Evolutionary conservation across 139 green algal genomes (phyloP).

Genomic region (Chlamydomonas sp.): DNA sequence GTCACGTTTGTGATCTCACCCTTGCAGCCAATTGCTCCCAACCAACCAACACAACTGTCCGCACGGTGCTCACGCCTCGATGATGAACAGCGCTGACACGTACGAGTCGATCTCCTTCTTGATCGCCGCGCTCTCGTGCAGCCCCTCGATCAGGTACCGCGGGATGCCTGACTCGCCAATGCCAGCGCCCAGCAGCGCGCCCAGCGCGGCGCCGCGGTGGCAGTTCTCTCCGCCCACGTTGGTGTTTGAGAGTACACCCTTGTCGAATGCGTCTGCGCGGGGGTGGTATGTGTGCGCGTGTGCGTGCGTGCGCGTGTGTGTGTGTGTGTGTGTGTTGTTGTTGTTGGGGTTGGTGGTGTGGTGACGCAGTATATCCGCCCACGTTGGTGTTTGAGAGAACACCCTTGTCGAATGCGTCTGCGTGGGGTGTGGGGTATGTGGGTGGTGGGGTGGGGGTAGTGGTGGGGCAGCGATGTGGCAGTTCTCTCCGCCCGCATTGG

Average conservation of each 20-base stretch:
- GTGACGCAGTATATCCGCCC: slow-evolving; percentile 40
- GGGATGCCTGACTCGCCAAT: slow-evolving; percentile 43
- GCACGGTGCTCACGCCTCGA: too few relatives aligned
- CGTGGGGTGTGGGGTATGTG: not conserved
- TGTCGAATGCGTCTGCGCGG: slow-evolving; percentile 43
- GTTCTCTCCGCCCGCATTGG: slow-evolving; percentile 58
- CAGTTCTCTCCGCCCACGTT: slow-evolving; percentile 62
- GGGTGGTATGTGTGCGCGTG: not conserved
- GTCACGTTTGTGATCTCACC: too few relatives aligned
- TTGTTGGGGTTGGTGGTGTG: too few relatives aligned
- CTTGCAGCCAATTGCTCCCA: too few relatives aligned
- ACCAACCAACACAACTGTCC: too few relatives aligned
- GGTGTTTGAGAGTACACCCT: slow-evolving; percentile 51
- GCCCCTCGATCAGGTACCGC: slow-evolving; percentile 26
- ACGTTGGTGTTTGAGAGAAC: slow-evolving; percentile 57
- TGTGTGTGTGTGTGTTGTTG: too few relatives aligned
- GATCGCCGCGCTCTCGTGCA: too few relatives aligned
- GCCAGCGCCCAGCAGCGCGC: slow-evolving; percentile 47
- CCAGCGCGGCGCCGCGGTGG: slow-evolving; percentile 50
- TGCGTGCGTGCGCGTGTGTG: not conserved
- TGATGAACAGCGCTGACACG: too few relatives aligned
- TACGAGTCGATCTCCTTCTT: too few relatives aligned
- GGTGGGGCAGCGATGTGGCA: slow-evolving; percentile 50
- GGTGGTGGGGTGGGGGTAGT: too few relatives aligned
- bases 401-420: slow-evolving; percentile 49